Percentiles rank a stretch among this genome's conserved stretches.
These are phyloP conservation scores for Fragaria nilgerrensis DNA, from an alignment of 306 rosid genomes.

Conservation along the genomic window DNA sequence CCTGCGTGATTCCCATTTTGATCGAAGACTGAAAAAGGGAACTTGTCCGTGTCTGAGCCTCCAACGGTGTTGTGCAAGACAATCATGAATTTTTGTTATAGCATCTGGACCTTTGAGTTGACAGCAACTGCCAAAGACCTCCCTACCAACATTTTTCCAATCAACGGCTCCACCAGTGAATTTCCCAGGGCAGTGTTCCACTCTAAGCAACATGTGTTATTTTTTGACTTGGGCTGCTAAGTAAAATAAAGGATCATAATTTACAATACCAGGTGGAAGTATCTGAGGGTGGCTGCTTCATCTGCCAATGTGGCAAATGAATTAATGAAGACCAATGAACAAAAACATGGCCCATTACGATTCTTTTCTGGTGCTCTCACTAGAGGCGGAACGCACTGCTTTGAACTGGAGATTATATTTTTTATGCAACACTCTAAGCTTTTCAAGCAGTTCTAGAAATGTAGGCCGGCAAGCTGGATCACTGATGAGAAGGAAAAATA, in stretches of 20 bases:
- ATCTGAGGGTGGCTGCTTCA: not conserved
- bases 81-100: constrained; percentile 83
- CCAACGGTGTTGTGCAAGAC: constrained; percentile 85
- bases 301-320: constrained; percentile 20
- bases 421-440: constrained; percentile 65
- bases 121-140: constrained; percentile 88
- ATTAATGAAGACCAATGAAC: constrained; percentile 8
- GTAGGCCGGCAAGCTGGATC: constrained; percentile 83
- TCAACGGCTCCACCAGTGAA: constrained; percentile 76
- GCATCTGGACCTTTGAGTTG: constrained; percentile 84
- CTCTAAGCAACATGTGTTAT: constrained; percentile 89
- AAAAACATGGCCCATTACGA: constrained; percentile 25
- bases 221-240: constrained; percentile 9
- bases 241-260: not conserved
- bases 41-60: constrained; percentile 71
- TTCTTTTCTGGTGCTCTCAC: constrained; percentile 62
- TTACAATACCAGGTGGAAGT: not conserved
- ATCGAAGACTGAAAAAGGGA: constrained; percentile 72
- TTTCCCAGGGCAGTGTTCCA: constrained; percentile 97
- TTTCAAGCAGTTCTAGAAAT: constrained; percentile 75
- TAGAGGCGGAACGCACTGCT: constrained; percentile 57
- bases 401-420: constrained; percentile 62
- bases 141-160: constrained; percentile 90
- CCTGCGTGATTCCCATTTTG: constrained; percentile 63
- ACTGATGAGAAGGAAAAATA: constrained; percentile 36